Conservation (phyloP, 2,329 filamentous ascomycete genomes). For the Aaosphaeria pasadenensis region DNA sequence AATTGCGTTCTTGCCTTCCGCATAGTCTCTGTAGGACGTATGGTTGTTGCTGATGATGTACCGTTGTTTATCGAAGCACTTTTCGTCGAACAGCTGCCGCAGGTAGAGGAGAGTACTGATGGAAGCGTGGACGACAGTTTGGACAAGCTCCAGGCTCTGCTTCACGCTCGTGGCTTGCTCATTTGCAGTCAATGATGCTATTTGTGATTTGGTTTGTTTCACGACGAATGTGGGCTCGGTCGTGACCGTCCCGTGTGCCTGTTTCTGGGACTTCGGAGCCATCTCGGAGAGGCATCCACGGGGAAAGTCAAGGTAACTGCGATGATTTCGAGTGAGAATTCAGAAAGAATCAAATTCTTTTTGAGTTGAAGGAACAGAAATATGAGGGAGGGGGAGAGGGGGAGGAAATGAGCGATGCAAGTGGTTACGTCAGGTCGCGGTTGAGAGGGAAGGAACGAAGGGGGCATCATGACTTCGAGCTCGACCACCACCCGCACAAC, state of each 20-base stretch:
- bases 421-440: too few relatives aligned
- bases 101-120: constrained; percentile 32
- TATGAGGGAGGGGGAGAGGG: too few relatives aligned
- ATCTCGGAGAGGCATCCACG: neutral
- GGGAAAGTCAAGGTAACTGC: too few relatives aligned
- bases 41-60: constrained; percentile 19
- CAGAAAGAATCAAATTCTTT: too few relatives aligned
- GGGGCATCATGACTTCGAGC: too few relatives aligned
- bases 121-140: constrained; percentile 47
- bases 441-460: too few relatives aligned
- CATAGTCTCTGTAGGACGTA: constrained; percentile 30
- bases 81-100: constrained; percentile 27
- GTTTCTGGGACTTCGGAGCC: neutral
- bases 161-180: constrained; percentile 29
- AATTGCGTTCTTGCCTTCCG: constrained; percentile 4
- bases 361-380: too few relatives aligned
- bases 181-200: neutral
- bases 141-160: constrained; percentile 47
- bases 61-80: constrained; percentile 26
- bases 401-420: too few relatives aligned
- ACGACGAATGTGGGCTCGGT: too few relatives aligned
- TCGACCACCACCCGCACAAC: too few relatives aligned
- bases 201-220: too few relatives aligned
- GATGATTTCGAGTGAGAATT: too few relatives aligned
- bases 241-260: neutral